A percentile compares a stretch with the other conserved stretches of the same genome.
Conservation (phyloP, 2,329 filamentous ascomycete genomes). For the Cercospora nicotianae region DNA sequence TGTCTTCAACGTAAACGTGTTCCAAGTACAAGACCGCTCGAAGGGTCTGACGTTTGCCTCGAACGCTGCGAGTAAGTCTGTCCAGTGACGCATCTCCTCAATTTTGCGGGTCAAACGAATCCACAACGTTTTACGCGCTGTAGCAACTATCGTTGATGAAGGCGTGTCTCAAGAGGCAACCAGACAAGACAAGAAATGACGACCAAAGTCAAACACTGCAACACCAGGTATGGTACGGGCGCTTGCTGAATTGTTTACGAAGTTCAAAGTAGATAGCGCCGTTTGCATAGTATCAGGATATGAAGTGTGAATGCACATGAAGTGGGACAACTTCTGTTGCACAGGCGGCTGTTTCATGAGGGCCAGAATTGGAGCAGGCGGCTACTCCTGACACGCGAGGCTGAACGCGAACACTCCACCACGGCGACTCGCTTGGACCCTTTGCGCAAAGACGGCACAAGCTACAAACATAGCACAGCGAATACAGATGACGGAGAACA, state of each 20-base stretch:
- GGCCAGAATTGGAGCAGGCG: constrained; percentile 8
- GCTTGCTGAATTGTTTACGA: background rate
- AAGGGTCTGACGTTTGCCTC: background rate
- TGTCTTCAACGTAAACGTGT: background rate
- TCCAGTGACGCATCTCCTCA: background rate
- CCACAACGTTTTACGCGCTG: background rate
- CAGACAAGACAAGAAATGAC: background rate
- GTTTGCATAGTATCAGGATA: background rate
- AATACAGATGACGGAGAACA: background rate
- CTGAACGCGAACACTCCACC: constrained; percentile 5
- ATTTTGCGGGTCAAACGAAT: background rate
- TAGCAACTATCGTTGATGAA: background rate
- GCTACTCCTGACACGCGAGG: constrained; percentile 4
- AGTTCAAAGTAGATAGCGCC: background rate
- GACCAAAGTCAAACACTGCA: background rate
- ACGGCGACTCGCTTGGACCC: constrained; percentile 17
- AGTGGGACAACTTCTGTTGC: constrained; percentile 3
- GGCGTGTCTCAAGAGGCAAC: background rate
- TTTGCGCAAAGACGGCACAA: background rate
- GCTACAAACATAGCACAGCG: background rate
- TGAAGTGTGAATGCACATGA: background rate
- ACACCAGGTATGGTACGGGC: background rate
- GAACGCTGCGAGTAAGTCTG: background rate
- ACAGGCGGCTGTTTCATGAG: constrained; percentile 13
- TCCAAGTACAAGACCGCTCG: background rate